Base-by-base conservation (phyloP, 2,329 filamentous ascomycete species). In the Dothideomycetidae sp. region DNA sequence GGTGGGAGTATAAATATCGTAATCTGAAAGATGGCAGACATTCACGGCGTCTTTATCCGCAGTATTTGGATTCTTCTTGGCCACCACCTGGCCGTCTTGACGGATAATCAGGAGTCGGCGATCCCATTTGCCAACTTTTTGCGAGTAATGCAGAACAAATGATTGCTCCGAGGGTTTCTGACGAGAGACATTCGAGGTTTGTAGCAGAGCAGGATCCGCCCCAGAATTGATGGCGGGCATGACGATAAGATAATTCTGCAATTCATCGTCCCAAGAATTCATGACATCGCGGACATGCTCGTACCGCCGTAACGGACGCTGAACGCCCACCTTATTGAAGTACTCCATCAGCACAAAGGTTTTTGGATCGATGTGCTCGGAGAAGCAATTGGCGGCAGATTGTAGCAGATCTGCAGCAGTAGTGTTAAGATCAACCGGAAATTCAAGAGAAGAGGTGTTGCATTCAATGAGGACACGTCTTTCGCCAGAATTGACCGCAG, bases 241-340 rank as follows among this genome's bases (percentile, higher is more conserved):
- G 14, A 94, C 67, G 12, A 81, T 60, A 10, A 96, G 64, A 5
- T 70, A 67, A 50, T 93, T 90, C 48, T 85, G 78, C 2, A 69
- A 66, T 54, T 93, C 85, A 30, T 70, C 67, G 43, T 93, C 82
- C 88, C 88, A 96, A 0, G 85, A 92, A 55, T 93, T 92, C 69
- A 94, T 72, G 14, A 93, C 73, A 50, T 93, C 83, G 42, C 83
- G 74, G 19, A 96, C 71, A 44, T 74, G 75, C 60, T 96, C 88
- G 53, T 93, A 94, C 28, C 75, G 77, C 29, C 88, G 78, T 16
- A 96, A 61, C 1, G 81, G 79, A 28, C 88, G 75, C 55, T 92
- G 81, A 2, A 96, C 66, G 18, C 83, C 83, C 1, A 90, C 68
- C 31, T 75, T 70, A 13, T 67, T 62, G 54, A 85, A 94, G 13